Base-by-base conservation (phyloP, 1,139 yeast genomes). In the Pneumocystis carinii region DNA sequence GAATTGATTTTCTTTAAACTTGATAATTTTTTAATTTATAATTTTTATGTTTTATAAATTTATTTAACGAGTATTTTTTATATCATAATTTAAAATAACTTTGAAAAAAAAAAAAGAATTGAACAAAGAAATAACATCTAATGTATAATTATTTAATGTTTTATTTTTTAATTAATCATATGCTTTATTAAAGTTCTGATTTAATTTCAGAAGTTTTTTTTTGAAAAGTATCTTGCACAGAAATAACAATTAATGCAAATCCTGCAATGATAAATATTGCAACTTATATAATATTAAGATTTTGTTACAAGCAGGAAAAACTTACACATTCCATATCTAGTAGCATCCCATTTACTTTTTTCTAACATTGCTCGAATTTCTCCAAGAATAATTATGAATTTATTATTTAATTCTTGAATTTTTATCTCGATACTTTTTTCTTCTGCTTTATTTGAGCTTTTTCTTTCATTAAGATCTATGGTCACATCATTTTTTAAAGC, bases 391-490 rank as follows among this genome's bases (percentile, higher is more conserved):
- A 95, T 87, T 29, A 89, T 83, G 65, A 92, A 90, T 69, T 88
- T 85, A 74, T 90, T 90, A 68, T 87, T 86, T 61, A 94, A 80
- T 70, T 88, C 96, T 71, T 89, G 95, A 64, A 90, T 83, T 68
- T 82, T 79, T 67, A 88, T 76, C 70, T 85, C 84, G 56, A 88
- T 79, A 61, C 79, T 77, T 70, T 86, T 86, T 60, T 88, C 87
- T 68, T 85, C 83, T 48, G 87, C 79, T 1, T 95, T 86, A 67
- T 90, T 89, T 66, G 88, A 90, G 66, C 88, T 87, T 70, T 86
- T 87, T 68, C 90, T 92, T 70, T 90, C 96, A 72, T 88, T 86
- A 62, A 89, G 80, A 19, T 89, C 89, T 70, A 92, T 89, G 71
- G 86, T 88, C 48, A 90, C 81, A 67, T 89, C 92, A 69, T 89